Percentiles rank a stretch among this genome's conserved stretches.
phyloP scores from a whole-genome alignment of 2,329 filamentous ascomycete genomes.

The Aspergillus felis region DNA sequence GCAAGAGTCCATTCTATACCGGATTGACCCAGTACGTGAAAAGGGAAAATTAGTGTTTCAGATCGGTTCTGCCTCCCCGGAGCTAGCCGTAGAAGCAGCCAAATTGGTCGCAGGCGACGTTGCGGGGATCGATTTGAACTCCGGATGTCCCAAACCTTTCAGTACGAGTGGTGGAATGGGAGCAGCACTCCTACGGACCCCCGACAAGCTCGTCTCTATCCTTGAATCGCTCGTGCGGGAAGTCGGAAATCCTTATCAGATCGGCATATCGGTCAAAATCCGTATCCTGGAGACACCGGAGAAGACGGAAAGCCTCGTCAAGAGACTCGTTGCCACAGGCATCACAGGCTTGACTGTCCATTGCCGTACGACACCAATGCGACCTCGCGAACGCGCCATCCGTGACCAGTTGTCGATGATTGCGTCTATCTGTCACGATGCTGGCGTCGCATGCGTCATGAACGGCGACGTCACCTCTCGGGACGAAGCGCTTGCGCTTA shows the following conservation, averaged over 20 bases:
- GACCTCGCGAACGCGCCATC: conserved; percentile 82
- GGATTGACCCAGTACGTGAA: conserved; percentile 75
- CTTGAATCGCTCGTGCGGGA: conserved; percentile 75
- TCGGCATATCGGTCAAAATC: conserved; percentile 97
- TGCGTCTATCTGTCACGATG: conserved; percentile 70
- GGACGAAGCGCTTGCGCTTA: conserved; percentile 67
- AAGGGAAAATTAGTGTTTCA: conserved; percentile 78
- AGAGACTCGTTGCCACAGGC: conserved; percentile 74
- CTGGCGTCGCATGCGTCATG: conserved; percentile 88
- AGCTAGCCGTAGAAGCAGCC: conserved; percentile 77
- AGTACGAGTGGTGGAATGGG: conserved; percentile 94
- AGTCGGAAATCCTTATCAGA: conserved; percentile 72
- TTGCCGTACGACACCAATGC: conserved; percentile 94
- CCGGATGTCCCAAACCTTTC: conserved; percentile 97
- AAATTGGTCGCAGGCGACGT: conserved; percentile 82
- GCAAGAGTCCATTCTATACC: conserved; percentile 72
- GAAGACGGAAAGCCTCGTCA: conserved; percentile 72
- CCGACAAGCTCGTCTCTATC: conserved; percentile 79
- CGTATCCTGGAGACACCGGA: conserved; percentile 74
- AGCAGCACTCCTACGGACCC: conserved; percentile 79
- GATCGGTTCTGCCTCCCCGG: conserved; percentile 80
- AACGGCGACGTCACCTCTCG: conserved; percentile 84
- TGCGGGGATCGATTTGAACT: conserved; percentile 92
- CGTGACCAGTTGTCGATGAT: conserved; percentile 83
- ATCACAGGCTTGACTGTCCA: conserved; percentile 92